phyloP scores from a whole-genome alignment of 2,329 filamentous ascomycete genomes.

The Hypoxylon sp. region DNA sequence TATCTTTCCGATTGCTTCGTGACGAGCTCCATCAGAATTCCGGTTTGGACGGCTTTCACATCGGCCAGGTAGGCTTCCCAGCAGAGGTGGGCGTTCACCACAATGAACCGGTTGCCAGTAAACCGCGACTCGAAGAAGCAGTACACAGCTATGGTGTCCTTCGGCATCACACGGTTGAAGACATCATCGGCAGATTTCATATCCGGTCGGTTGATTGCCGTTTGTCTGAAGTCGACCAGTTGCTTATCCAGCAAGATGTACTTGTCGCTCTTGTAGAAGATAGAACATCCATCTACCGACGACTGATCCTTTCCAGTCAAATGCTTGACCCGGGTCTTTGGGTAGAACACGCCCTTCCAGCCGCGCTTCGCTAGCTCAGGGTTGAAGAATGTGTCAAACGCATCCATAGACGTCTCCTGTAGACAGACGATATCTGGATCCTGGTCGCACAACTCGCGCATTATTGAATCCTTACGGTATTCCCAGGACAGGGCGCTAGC shows the following conservation, averaged over 20 bases:
- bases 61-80: constrained; percentile 93
- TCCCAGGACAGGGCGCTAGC: constrained; percentile 85
- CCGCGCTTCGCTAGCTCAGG: constrained; percentile 85
- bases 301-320: constrained; percentile 91
- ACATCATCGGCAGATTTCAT: constrained; percentile 98
- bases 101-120: constrained; percentile 90
- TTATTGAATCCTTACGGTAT: constrained; percentile 81
- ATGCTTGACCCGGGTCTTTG: constrained; percentile 87
- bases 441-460: constrained; percentile 80
- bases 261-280: constrained; percentile 96
- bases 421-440: constrained; percentile 91
- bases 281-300: constrained; percentile 93
- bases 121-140: constrained; percentile 91
- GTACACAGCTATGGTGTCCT: constrained; percentile 94
- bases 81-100: constrained; percentile 92
- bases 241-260: constrained; percentile 95
- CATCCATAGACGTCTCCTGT: constrained; percentile 92
- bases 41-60: constrained; percentile 95
- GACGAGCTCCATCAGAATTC: constrained; percentile 92
- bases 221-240: constrained; percentile 88
- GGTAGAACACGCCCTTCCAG: constrained; percentile 94
- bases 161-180: constrained; percentile 98
- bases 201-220: constrained; percentile 92
- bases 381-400: constrained; percentile 89
- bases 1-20: constrained; percentile 88